Base-by-base conservation (phyloP, 805 yeast genomes). In the Yamadazyma sp. region DNA sequence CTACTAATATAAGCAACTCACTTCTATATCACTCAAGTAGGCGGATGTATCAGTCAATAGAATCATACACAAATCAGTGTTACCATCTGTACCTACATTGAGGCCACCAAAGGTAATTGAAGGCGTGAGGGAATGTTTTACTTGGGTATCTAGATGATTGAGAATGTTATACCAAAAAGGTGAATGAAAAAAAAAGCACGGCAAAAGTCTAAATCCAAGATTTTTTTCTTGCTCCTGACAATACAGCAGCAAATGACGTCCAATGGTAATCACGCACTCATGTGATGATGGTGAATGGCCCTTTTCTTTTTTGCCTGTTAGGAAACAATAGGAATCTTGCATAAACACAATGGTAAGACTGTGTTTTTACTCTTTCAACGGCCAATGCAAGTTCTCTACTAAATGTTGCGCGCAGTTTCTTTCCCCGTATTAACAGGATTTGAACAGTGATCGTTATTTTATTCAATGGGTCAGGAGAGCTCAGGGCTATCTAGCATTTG, bases 41-140 rank as follows among this genome's bases (percentile, higher is more conserved):
- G n/a, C n/a, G n/a, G n/a, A n/a, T n/a, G n/a, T n/a, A n/a, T n/a
- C n/a, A n/a, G n/a, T n/a, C n/a, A n/a, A n/a, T n/a, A n/a, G n/a
- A n/a, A n/a, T n/a, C n/a, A n/a, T n/a, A n/a, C n/a, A n/a, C n/a
- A n/a, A n/a, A n/a, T n/a, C n/a, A n/a, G n/a, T n/a, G n/a, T n/a
- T n/a, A n/a, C n/a, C n/a, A n/a, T n/a, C n/a, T n/a, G n/a, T n/a
- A n/a, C n/a, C n/a, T n/a, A n/a, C n/a, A 5, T n/a, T 4, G 4
- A 25, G 5, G 9, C 7, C 28, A 25, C 14, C 7, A 25, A 16
- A 6, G 3, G 10, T 4, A 25, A 4, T 5, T 12, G 28, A 25
- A 25, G 28, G 14, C 13, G 16, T 28, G 31, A 9, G 20, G 31
- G 8, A 12, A 28, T 28, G 32, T 28, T 28, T 28, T 28, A 28